phyloP scores from a whole-genome alignment of 768 basidiomycete species.

The Podaxis sp. region DNA sequence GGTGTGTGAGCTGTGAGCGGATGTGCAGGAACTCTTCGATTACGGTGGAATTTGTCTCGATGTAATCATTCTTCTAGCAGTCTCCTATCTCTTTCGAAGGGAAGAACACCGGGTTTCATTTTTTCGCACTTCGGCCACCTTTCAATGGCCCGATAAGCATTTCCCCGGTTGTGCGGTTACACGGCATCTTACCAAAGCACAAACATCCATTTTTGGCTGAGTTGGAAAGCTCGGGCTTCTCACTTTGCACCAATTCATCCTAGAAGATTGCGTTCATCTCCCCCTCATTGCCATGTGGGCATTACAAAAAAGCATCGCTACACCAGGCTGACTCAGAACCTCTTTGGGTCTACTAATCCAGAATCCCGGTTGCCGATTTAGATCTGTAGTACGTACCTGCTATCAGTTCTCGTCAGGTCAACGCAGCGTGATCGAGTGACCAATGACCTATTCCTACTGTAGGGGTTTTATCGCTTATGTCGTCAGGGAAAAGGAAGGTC shows the following conservation, averaged over 20 bases:
- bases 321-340: not conserved
- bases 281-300: slow-evolving; percentile 6
- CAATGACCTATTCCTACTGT: no score
- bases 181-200: not conserved
- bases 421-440: not conserved
- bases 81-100: not conserved
- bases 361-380: not conserved
- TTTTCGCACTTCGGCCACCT: not conserved
- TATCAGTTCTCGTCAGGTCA: not conserved
- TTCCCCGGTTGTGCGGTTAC: not conserved
- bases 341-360: not conserved
- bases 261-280: not conserved
- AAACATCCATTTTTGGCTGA: not conserved
- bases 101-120: not conserved
- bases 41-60: not conserved
- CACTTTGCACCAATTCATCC: not conserved
- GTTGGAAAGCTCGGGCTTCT: not conserved
- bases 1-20: not conserved
- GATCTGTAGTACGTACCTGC: not conserved
- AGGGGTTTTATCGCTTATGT: not conserved
- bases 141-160: slow-evolving; percentile 4
- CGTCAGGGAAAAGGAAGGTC: not conserved
- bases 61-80: not conserved
- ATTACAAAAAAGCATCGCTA: not conserved
- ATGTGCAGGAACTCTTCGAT: not conserved